phyloP scores from a whole-genome alignment of 495 filamentous ascomycete species.

The Peziza echinospora region DNA sequence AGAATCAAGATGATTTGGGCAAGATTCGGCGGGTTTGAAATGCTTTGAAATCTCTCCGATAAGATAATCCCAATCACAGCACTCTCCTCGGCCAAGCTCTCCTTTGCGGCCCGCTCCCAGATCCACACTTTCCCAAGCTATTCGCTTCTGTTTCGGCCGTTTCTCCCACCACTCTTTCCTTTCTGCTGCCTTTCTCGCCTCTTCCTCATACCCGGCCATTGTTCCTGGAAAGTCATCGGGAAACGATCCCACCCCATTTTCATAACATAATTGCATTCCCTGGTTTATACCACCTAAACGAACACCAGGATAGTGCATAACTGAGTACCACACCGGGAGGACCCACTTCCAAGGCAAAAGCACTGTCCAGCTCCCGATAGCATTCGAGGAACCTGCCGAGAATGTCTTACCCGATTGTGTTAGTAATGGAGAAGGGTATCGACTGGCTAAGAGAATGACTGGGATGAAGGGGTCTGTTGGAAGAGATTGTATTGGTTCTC shows the following conservation, averaged over 20 bases:
- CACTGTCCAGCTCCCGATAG: conserved; percentile 52
- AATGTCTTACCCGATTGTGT: not conserved
- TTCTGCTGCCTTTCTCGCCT: conserved; percentile 37
- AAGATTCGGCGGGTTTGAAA: no score
- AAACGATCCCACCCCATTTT: conserved; percentile 62
- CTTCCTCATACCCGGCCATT: conserved; percentile 56
- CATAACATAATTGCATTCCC: conserved; percentile 59
- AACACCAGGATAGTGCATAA: conserved; percentile 65
- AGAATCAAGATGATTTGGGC: no score
- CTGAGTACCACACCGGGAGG: conserved; percentile 57
- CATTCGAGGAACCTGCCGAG: conserved; percentile 16
- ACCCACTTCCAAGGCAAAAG: conserved; percentile 87
- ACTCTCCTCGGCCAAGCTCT: conserved; percentile 64
- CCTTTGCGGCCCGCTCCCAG: conserved; percentile 51
- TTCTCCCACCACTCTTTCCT: conserved; percentile 50
- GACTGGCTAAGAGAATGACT: conserved; percentile 44
- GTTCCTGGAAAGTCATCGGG: conserved; percentile 76
- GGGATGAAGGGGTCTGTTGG: conserved; percentile 64
- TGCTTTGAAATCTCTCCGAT: conserved; percentile 14
- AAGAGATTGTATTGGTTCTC: conserved; percentile 35
- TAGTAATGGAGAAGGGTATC: not conserved
- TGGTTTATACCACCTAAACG: conserved; percentile 68
- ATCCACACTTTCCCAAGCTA: conserved; percentile 54
- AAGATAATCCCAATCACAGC: conserved; percentile 67
- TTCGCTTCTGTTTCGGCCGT: conserved; percentile 60